These are phyloP conservation scores for Hysterium pulicare DNA, from an alignment of 2,329 filamentous ascomycete genomes.

Conservation along the genomic window DNA sequence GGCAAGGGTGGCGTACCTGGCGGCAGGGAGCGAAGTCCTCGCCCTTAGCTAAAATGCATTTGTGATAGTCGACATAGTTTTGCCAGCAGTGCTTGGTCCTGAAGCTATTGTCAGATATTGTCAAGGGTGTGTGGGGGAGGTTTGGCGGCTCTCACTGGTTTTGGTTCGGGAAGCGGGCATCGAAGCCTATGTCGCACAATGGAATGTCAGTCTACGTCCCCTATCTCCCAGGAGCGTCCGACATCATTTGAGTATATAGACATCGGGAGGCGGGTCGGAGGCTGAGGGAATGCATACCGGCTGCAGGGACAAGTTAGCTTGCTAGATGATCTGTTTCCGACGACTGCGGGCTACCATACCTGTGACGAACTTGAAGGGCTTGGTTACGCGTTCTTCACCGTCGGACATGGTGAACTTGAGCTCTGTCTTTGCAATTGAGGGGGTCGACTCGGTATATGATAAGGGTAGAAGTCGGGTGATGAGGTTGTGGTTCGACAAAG, in stretches of 20 bases:
- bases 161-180: slow-evolving; percentile 97
- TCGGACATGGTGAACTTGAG: slow-evolving; percentile 81
- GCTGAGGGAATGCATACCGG: slow-evolving; percentile 35
- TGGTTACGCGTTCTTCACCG: slow-evolving; percentile 84
- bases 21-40: slow-evolving; percentile 97
- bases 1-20: slow-evolving; percentile 62
- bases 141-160: slow-evolving; percentile 62
- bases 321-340: slow-evolving; percentile 6
- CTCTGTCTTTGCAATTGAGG: slow-evolving; percentile 20
- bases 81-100: slow-evolving; percentile 99
- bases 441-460: slow-evolving; percentile 25
- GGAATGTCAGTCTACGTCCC: no score
- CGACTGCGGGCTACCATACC: slow-evolving; percentile 58
- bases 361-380: slow-evolving; percentile 99
- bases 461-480: slow-evolving; percentile 25
- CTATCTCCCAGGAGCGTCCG: no score
- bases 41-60: slow-evolving; percentile 97
- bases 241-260: no score
- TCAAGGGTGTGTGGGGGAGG: neutral
- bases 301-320: slow-evolving; percentile 34
- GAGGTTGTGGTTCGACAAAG: slow-evolving; percentile 33
- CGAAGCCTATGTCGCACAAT: slow-evolving; percentile 69
- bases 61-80: slow-evolving; percentile 99
- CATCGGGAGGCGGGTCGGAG: neutral
- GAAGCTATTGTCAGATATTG: slow-evolving; percentile 7